Percentiles rank a stretch among this genome's conserved stretches.
Evolutionary conservation across 2,329 filamentous ascomycete species (phyloP).

Genomic region (Mollisia scopiformis): DNA sequence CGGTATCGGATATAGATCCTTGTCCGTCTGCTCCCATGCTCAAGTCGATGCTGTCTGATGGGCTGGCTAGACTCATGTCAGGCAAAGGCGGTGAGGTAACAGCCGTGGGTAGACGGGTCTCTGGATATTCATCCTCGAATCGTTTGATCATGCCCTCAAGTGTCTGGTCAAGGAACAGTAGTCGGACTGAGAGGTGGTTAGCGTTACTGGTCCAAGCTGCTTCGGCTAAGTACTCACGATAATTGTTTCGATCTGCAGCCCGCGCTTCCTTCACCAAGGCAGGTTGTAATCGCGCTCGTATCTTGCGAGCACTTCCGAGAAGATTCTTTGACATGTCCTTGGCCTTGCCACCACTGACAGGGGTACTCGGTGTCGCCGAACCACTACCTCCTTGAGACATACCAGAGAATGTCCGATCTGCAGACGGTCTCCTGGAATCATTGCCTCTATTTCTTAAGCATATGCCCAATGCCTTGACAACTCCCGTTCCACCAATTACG

Average conservation of each 20-base stretch:
- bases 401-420: constrained; percentile 30
- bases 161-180: constrained; percentile 87
- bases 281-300: constrained; percentile 79
- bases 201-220: constrained; percentile 1
- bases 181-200: constrained; percentile 55
- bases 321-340: constrained; percentile 94
- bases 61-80: constrained; percentile 21
- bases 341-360: constrained; percentile 61
- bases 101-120: constrained; percentile 60
- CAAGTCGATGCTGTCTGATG: constrained; percentile 39
- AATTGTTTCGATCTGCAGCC: constrained; percentile 72
- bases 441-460: constrained; percentile 81
- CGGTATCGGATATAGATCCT: constrained; percentile 25
- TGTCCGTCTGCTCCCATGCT: constrained; percentile 11
- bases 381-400: constrained; percentile 42
- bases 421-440: constrained; percentile 53
- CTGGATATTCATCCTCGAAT: constrained; percentile 95
- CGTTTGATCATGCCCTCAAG: constrained; percentile 89
- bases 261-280: constrained; percentile 77
- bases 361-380: constrained; percentile 46
- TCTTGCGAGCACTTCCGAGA: constrained; percentile 85
- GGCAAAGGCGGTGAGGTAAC: constrained; percentile 24
- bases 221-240: constrained; percentile 61
- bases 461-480: constrained; percentile 91
- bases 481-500: constrained; percentile 91